Conservation (phyloP, 352 stramenopile genomes). For the Phytophthora sojae region DNA sequence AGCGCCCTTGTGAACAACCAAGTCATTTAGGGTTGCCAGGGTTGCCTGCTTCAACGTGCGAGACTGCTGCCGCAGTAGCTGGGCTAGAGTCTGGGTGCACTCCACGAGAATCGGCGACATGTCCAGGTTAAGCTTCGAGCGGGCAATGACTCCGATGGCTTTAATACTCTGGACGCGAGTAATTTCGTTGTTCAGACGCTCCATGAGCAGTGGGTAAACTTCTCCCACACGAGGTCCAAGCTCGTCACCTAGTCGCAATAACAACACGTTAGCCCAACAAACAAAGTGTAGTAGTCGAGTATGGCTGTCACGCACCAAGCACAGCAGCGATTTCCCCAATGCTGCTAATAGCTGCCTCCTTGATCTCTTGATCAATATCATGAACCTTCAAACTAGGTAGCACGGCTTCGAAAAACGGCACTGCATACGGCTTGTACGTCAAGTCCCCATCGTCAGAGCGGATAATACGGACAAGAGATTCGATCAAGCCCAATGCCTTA, state of each 20-base stretch:
- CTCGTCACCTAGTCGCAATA: conserved; percentile 65
- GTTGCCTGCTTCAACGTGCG: conserved; percentile 95
- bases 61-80: conserved; percentile 95
- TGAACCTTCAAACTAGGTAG: conserved; percentile 95
- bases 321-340: conserved; percentile 90
- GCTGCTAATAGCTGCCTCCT: conserved; percentile 95
- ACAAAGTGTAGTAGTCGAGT: neutral
- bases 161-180: conserved; percentile 98
- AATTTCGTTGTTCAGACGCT: conserved; percentile 98
- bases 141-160: conserved; percentile 92
- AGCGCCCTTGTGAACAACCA: conserved; percentile 85
- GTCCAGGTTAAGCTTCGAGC: conserved; percentile 88
- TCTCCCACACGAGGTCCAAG: conserved; percentile 80
- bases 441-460: conserved; percentile 46
- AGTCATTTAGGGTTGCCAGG: conserved; percentile 92
- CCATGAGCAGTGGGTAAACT: conserved; percentile 94
- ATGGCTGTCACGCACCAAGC: conserved; percentile 48
- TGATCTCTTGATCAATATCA: conserved; percentile 99
- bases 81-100: conserved; percentile 86
- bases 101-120: conserved; percentile 93
- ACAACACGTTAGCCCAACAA: conserved; percentile 13
- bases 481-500: conserved; percentile 94
- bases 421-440: conserved; percentile 65
- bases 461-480: conserved; percentile 90
- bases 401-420: conserved; percentile 92